phyloP scores from a whole-genome alignment of 345 rosid genomes.

The Crucihimalaya himalaica region DNA sequence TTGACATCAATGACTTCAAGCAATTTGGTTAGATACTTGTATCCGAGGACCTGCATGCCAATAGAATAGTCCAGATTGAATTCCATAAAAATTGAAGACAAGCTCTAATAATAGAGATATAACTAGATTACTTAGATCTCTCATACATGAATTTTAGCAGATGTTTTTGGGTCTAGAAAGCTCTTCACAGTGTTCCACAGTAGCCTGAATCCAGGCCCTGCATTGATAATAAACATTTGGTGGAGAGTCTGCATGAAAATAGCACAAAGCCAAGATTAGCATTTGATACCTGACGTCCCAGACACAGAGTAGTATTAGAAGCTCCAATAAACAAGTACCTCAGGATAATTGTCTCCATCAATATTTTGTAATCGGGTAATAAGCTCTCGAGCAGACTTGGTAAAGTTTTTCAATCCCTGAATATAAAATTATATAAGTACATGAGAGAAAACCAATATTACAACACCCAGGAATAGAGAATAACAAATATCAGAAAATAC shows the following conservation, averaged over 20 bases:
- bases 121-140: conserved; percentile 21
- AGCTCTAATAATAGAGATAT: background rate
- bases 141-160: conserved; percentile 92
- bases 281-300: conserved; percentile 56
- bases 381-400: conserved; percentile 94
- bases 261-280: conserved; percentile 41
- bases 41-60: conserved; percentile 80
- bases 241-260: conserved; percentile 78
- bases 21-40: conserved; percentile 90
- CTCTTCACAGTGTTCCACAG: conserved; percentile 84
- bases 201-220: conserved; percentile 94
- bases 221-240: conserved; percentile 98
- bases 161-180: conserved; percentile 93
- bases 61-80: background rate
- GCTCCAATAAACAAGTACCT: conserved; percentile 50
- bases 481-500: conserved; percentile 12
- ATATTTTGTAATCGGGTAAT: conserved; percentile 87
- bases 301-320: conserved; percentile 44
- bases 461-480: conserved; percentile 25
- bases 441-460: conserved; percentile 52
- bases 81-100: background rate
- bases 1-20: conserved; percentile 92
- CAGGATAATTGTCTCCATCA: conserved; percentile 97
- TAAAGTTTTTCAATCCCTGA: conserved; percentile 94
- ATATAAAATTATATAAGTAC: conserved; percentile 17